These are phyloP conservation scores for Aspergillus carbonarius DNA, from an alignment of 2,329 filamentous ascomycete species.

Conservation along the genomic window DNA sequence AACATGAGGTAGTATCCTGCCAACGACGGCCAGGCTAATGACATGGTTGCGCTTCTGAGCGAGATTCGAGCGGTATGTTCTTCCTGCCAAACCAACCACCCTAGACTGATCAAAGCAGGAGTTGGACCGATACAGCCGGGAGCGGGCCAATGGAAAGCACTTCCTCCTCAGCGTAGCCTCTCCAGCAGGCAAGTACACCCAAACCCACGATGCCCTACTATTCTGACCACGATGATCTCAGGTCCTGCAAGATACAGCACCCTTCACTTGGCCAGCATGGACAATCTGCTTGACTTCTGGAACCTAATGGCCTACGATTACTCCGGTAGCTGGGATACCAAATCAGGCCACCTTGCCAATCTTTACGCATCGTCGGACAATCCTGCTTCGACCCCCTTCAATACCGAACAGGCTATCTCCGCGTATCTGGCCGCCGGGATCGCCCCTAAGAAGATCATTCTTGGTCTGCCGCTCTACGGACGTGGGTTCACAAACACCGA, in stretches of 20 bases:
- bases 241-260: constrained; percentile 47
- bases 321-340: constrained; percentile 73
- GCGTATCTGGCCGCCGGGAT: constrained; percentile 69
- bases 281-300: constrained; percentile 52
- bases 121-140: constrained; percentile 42
- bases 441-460: constrained; percentile 68
- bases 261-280: constrained; percentile 47
- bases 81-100: background rate
- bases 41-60: constrained; percentile 38
- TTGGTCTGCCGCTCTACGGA: constrained; percentile 92
- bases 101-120: constrained; percentile 25
- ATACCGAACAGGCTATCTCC: constrained; percentile 67
- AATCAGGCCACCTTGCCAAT: constrained; percentile 78
- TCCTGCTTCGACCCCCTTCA: constrained; percentile 73
- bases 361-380: constrained; percentile 60
- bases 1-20: constrained; percentile 31
- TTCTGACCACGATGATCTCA: constrained; percentile 3
- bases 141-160: constrained; percentile 40
- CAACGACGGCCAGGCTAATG: constrained; percentile 32
- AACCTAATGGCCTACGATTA: constrained; percentile 82
- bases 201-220: background rate
- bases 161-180: constrained; percentile 50
- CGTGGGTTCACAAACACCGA: constrained; percentile 78
- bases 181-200: constrained; percentile 38
- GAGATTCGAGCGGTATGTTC: constrained; percentile 30